Conservation (phyloP, 2,329 filamentous ascomycete species). For the Claviceps purpurea region DNA sequence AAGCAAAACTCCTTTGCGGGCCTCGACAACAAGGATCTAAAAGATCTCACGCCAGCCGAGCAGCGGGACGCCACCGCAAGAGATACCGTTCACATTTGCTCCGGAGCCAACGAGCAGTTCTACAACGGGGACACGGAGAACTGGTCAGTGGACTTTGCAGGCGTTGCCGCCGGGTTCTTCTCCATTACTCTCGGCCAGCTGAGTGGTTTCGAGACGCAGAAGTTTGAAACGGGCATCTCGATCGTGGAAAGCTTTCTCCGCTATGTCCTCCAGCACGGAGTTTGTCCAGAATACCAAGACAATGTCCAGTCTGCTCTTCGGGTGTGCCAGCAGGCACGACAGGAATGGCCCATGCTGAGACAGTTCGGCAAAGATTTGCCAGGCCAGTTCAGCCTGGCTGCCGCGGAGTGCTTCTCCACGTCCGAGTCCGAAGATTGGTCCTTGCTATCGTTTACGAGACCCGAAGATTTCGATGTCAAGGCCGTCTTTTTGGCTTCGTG, state of each 20-base stretch:
- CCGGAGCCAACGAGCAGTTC: constrained; percentile 29
- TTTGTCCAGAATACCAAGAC: constrained; percentile 65
- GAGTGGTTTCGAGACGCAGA: constrained; percentile 39
- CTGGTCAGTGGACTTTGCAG: constrained; percentile 72
- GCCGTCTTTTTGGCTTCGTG: constrained; percentile 31
- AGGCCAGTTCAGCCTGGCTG: constrained; percentile 69
- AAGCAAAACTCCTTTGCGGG: constrained; percentile 44
- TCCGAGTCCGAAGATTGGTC: constrained; percentile 17
- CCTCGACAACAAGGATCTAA: constrained; percentile 40
- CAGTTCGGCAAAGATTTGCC: constrained; percentile 44
- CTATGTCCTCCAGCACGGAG: constrained; percentile 72
- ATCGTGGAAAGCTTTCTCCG: constrained; percentile 78
- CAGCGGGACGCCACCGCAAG: constrained; percentile 50
- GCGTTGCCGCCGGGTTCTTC: constrained; percentile 67
- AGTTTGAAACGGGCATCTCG: constrained; percentile 44
- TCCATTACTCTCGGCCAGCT: constrained; percentile 42
- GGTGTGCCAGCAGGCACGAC: constrained; percentile 52
- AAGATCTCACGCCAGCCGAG: constrained; percentile 43
- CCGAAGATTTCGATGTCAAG: constrained; percentile 29
- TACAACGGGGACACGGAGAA: constrained; percentile 38
- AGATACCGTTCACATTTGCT: constrained; percentile 40
- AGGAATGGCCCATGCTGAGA: constrained; percentile 50
- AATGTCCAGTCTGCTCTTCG: constrained; percentile 53
- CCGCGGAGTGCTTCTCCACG: constrained; percentile 50
- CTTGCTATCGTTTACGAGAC: constrained; percentile 13